Evolutionary conservation across 1,139 yeast genomes (phyloP).

Genomic region (Candida frijolesensis): DNA sequence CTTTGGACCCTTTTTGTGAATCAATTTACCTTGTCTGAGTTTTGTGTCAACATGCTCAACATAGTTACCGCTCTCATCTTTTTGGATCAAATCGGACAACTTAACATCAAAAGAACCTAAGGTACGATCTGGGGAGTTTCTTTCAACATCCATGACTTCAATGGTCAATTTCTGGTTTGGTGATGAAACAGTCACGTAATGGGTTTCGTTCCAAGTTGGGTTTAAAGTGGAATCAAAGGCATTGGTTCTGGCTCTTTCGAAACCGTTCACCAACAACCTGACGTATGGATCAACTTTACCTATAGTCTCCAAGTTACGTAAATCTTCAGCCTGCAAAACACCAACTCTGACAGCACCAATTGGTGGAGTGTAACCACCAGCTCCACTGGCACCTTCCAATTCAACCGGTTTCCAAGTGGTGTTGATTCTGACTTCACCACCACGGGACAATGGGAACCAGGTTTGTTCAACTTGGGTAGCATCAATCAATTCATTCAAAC

Average conservation of each 20-base stretch:
- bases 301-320: constrained; percentile 81
- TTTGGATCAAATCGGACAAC: constrained; percentile 65
- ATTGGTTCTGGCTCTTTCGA: constrained; percentile 75
- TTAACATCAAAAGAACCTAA: constrained; percentile 79
- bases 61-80: constrained; percentile 67
- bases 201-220: constrained; percentile 85
- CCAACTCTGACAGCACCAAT: constrained; percentile 86
- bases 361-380: constrained; percentile 86
- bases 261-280: constrained; percentile 76
- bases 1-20: constrained; percentile 75
- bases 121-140: constrained; percentile 75
- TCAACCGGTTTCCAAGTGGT: constrained; percentile 89
- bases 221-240: constrained; percentile 67
- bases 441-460: constrained; percentile 68
- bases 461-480: constrained; percentile 75
- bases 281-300: constrained; percentile 94
- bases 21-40: constrained; percentile 60
- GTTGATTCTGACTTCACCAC: constrained; percentile 72
- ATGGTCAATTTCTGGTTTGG: constrained; percentile 78
- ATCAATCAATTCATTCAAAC: constrained; percentile 72
- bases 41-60: constrained; percentile 60
- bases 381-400: constrained; percentile 62
- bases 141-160: constrained; percentile 92
- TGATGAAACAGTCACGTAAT: constrained; percentile 79
- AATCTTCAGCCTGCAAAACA: constrained; percentile 67